A percentile compares a stretch with the other conserved stretches of the same genome.
Conservation (phyloP, 345 rosid genomes). For the Linum lewisii region DNA sequence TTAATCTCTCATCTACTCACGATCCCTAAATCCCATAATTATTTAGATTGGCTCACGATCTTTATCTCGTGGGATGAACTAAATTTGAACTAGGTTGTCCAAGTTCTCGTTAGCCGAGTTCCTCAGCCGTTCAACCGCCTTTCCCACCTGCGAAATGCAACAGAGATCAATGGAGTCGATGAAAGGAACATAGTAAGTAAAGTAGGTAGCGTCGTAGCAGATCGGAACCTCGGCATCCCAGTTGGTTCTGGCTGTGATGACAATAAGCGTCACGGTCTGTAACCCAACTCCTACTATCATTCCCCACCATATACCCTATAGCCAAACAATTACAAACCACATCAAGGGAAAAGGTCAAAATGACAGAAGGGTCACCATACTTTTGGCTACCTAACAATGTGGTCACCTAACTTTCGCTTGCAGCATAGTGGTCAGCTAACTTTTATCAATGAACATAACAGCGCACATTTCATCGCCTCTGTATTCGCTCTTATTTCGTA, state of each 20-base stretch:
- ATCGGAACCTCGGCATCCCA: slow-evolving; percentile 48
- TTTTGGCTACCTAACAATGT: background rate
- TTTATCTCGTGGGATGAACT: too few relatives aligned
- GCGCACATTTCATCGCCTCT: too few relatives aligned
- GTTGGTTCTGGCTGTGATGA: slow-evolving; percentile 66
- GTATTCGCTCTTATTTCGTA: too few relatives aligned
- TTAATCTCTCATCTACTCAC: too few relatives aligned
- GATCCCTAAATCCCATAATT: too few relatives aligned
- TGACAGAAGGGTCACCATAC: background rate
- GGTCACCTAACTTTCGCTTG: too few relatives aligned
- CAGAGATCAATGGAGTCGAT: background rate
- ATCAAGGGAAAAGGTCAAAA: background rate
- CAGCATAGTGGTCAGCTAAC: too few relatives aligned
- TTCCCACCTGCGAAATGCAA: slow-evolving; percentile 43
- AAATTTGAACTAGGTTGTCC: slow-evolving; percentile 11
- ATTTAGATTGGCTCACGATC: too few relatives aligned
- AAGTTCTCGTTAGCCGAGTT: slow-evolving; percentile 32
- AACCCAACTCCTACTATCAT: slow-evolving; percentile 62
- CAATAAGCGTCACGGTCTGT: slow-evolving; percentile 51
- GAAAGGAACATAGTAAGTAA: fast-evolving
- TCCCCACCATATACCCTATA: slow-evolving; percentile 98
- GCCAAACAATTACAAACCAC: too few relatives aligned
- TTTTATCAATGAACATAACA: too few relatives aligned
- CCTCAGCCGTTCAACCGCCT: slow-evolving; percentile 42
- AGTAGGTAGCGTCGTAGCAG: too few relatives aligned